Conservation (phyloP, 2,329 filamentous ascomycete species). For the Torrubiellomyces zombiae region DNA sequence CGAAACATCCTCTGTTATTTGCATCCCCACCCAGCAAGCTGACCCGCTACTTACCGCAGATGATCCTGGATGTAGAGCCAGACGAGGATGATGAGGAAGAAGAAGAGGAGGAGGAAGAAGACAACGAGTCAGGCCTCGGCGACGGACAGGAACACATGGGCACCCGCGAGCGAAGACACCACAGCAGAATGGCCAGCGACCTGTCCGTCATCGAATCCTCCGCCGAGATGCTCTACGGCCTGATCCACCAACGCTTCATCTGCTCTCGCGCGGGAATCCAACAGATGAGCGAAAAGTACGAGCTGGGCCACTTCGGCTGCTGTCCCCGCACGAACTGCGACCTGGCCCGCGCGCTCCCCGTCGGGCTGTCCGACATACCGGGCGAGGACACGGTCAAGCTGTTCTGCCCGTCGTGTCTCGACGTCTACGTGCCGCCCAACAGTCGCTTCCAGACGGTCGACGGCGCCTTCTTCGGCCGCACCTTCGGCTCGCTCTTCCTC, state of each 20-base stretch:
- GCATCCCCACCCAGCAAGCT: neutral
- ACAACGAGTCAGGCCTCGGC: slow-evolving; percentile 45
- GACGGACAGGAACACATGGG: slow-evolving; percentile 40
- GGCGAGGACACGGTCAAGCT: slow-evolving; percentile 97
- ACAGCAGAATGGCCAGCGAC: slow-evolving; percentile 76
- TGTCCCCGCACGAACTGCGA: slow-evolving; percentile 93
- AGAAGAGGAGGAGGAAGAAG: slow-evolving; percentile 60
- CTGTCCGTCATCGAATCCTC: slow-evolving; percentile 91
- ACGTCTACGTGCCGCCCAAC: slow-evolving; percentile 95
- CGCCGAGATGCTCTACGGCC: slow-evolving; percentile 92
- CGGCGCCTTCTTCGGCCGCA: slow-evolving; percentile 94
- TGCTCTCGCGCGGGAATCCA: slow-evolving; percentile 92
- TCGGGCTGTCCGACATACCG: slow-evolving; percentile 85
- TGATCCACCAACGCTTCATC: slow-evolving; percentile 98
- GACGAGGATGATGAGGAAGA: slow-evolving; percentile 81
- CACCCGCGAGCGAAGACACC: slow-evolving; percentile 52
- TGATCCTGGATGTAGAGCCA: slow-evolving; percentile 96
- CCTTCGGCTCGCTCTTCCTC: slow-evolving; percentile 91
- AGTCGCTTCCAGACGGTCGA: slow-evolving; percentile 95
- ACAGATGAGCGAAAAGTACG: slow-evolving; percentile 99
- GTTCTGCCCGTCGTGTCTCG: slow-evolving; percentile 90
- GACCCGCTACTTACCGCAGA: slow-evolving; percentile 27
- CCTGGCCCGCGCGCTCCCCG: slow-evolving; percentile 75
- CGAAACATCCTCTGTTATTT: neutral
- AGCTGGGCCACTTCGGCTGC: slow-evolving; percentile 85